A percentile compares a stretch with the other conserved stretches of the same genome.
Conservation (phyloP, 257 asterid genomes). For the Mitragyna speciosa region DNA sequence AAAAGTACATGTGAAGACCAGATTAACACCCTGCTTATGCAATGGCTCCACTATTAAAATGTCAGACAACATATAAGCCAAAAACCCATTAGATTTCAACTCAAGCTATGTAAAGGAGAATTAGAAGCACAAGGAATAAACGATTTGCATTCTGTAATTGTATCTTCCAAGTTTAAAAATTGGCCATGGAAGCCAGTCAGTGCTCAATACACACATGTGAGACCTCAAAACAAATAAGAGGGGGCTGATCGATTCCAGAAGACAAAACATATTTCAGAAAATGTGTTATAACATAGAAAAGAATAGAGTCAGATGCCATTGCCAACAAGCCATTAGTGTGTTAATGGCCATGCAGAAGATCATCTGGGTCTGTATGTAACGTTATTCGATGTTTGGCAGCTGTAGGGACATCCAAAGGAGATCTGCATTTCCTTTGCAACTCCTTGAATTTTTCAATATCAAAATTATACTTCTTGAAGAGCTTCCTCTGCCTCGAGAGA, state of each 20-base stretch:
- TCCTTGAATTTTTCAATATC: slow-evolving; percentile 69
- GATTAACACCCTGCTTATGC: not conserved
- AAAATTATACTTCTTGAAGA: slow-evolving; percentile 60
- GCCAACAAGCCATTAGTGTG: slow-evolving; percentile 1
- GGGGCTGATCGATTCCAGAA: not conserved
- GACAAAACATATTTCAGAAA: not conserved
- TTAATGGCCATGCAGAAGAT: slow-evolving; percentile 54
- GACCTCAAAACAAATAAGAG: slow-evolving; percentile 1
- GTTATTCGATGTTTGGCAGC: slow-evolving; percentile 49
- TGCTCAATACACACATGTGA: not conserved
- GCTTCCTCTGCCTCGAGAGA: slow-evolving; percentile 86
- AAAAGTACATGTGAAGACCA: not conserved
- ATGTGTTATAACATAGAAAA: not conserved
- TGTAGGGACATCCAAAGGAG: slow-evolving; percentile 44
- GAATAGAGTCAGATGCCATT: too few species aligned
- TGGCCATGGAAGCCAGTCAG: slow-evolving; percentile 13
- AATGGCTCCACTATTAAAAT: not conserved
- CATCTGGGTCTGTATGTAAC: slow-evolving; percentile 54
- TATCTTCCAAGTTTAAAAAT: not conserved
- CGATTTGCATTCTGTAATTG: not conserved
- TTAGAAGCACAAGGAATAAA: not conserved
- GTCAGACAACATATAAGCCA: not conserved
- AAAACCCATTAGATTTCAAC: not conserved
- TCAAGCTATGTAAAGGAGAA: not conserved
- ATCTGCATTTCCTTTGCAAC: slow-evolving; percentile 63